A percentile compares a stretch with the other conserved stretches of the same genome.
Conservation (phyloP, 805 yeast species). For the Grigorovia humatica region DNA sequence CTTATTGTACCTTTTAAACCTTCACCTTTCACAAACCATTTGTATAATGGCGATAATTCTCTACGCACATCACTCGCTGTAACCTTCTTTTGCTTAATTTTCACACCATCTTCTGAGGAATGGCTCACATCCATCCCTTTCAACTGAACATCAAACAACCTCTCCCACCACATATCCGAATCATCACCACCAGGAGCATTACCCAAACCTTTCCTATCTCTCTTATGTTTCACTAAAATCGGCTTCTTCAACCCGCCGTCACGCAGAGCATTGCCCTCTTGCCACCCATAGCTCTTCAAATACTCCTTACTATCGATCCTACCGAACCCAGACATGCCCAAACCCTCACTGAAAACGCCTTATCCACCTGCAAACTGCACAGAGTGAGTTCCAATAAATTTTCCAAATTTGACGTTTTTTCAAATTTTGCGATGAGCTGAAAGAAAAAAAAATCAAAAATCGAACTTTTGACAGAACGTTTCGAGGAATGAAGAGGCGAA, state of each 20-base stretch:
- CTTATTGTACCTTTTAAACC: slow-evolving; percentile 71
- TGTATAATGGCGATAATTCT: slow-evolving; percentile 61
- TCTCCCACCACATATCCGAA: slow-evolving; percentile 94
- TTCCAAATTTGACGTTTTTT: too few relatives aligned
- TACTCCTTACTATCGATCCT: slow-evolving; percentile 69
- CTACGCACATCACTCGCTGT: slow-evolving; percentile 39
- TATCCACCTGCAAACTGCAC: too few relatives aligned
- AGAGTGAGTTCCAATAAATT: neutral
- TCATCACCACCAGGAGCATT: slow-evolving; percentile 55
- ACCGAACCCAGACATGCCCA: neutral
- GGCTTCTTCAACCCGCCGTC: slow-evolving; percentile 79
- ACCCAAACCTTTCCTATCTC: slow-evolving; percentile 86
- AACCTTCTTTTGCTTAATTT: slow-evolving; percentile 41
- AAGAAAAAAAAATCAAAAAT: slow-evolving; percentile 2
- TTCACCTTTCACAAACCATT: slow-evolving; percentile 82
- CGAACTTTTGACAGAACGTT: neutral
- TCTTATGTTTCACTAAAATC: slow-evolving; percentile 79
- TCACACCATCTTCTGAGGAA: slow-evolving; percentile 20
- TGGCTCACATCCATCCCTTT: slow-evolving; percentile 55
- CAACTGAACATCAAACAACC: slow-evolving; percentile 85
- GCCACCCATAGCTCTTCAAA: slow-evolving; percentile 78
- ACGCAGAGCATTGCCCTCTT: slow-evolving; percentile 76
- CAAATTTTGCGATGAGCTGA: slow-evolving; percentile 10
- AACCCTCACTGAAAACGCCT: neutral
- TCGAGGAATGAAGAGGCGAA: slow-evolving; percentile 1